Evolutionary conservation across 2,329 filamentous ascomycete species (phyloP), one percentile per base, ranked within the genome.

Genomic region (Colletotrichum somersetense): DNA sequence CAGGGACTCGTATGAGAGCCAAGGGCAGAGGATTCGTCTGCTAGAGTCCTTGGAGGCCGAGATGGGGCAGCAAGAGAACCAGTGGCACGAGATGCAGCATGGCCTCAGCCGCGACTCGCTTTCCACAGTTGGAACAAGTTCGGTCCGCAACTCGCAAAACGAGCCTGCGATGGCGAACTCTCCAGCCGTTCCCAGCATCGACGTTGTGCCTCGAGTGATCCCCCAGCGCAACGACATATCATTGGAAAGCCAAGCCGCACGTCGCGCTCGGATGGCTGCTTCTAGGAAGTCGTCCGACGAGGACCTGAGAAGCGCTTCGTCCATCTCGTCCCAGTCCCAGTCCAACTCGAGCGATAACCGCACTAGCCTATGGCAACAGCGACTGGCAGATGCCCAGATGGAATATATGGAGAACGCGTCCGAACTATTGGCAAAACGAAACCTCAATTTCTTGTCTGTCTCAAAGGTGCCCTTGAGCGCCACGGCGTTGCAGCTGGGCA

Each of bases 31-130:
- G 38, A 79, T 87, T 69, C 84, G 82, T 44, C 82, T 91, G 3
- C 80, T 92, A 1, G 86, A 88, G 42, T 86, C 89, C 71, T 81
- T 92, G 1, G 90, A 92, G 76, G 83, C 82, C 72, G 90, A 92
- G 78, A 89, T 92, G 85, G 88, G 86, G 0, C 79, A 85, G 74
- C 87, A 92, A 76, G 88, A 90, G 76, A 84, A 83, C 66, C 85
- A 87, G 74, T 92, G 90, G 90, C 85, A 87, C 67, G 81, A 85
- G 62, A 85, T 91, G 80, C 88, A 89, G 68, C 81, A 85, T 35
- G 85, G 86, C 48, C 77, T 90, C 52, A 81, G 82, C 64, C 85
- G 85, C 68, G 84, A 87, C 74, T 89, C 88, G 7, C 77, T 86
- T 52, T 88, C 85, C 1, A 87, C 84, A 10, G 76, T 86, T 59